phyloP scores from a whole-genome alignment of 495 filamentous ascomycete species.

The Penicillium atrosanguineum region DNA sequence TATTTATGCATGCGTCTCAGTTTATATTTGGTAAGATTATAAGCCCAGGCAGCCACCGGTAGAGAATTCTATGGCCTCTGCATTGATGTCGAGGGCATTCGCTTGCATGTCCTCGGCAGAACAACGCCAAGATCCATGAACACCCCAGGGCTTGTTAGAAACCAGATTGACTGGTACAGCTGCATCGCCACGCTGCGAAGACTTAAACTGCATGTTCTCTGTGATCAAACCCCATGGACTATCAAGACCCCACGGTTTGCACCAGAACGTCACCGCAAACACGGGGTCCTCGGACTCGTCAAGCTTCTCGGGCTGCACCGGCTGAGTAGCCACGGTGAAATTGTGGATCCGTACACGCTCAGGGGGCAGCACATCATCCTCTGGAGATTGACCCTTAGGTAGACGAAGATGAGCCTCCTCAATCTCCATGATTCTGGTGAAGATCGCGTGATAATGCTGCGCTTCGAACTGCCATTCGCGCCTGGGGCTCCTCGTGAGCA shows the following conservation, averaged over 20 bases:
- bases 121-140: not conserved
- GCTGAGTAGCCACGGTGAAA: conserved; percentile 2
- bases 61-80: too few relatives aligned
- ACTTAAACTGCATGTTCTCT: conserved; percentile 9
- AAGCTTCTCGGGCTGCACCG: not conserved
- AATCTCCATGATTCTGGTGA: conserved; percentile 16
- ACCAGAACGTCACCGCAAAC: conserved; percentile 11
- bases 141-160: not conserved
- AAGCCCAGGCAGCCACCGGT: too few relatives aligned
- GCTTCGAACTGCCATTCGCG: conserved; percentile 11
- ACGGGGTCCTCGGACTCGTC: not conserved
- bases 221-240: conserved; percentile 7
- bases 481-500: conserved; percentile 8
- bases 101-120: too few relatives aligned
- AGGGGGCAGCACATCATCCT: conserved; percentile 7
- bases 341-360: conserved; percentile 18
- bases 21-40: too few relatives aligned
- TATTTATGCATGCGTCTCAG: too few relatives aligned
- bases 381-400: not conserved
- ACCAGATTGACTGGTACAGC: conserved; percentile 7
- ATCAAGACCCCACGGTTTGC: conserved; percentile 6
- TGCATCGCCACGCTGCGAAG: not conserved
- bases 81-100: too few relatives aligned
- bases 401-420: conserved; percentile 7
- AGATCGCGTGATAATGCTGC: conserved; percentile 15